phyloP scores from a whole-genome alignment of 345 rosid species.

The Clausena lansium region DNA sequence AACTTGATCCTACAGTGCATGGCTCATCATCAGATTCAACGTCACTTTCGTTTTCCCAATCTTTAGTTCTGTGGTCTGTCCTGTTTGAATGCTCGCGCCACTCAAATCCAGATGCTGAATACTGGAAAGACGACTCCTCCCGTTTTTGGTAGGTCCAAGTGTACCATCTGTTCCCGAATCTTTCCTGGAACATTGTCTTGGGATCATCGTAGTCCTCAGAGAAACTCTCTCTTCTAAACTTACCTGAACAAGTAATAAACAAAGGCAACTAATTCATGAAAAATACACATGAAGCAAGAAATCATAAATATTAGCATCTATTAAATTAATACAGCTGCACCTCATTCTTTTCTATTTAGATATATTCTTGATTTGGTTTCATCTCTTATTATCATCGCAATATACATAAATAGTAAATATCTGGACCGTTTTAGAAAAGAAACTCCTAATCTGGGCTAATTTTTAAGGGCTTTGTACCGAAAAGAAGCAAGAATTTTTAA shows the following conservation, averaged over 20 bases:
- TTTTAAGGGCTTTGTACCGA: neutral
- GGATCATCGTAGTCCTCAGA: constrained; percentile 43
- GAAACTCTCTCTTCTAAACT: constrained; percentile 38
- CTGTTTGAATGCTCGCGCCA: constrained; percentile 56
- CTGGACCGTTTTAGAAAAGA: neutral
- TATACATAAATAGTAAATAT: neutral
- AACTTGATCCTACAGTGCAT: constrained; percentile 42
- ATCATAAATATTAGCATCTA: neutral
- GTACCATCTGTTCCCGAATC: constrained; percentile 52
- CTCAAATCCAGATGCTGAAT: constrained; percentile 44
- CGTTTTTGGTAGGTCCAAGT: constrained; percentile 38
- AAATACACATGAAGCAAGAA: neutral
- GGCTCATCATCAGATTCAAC: constrained; percentile 42
- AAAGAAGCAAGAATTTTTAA: neutral
- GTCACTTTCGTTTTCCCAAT: constrained; percentile 42
- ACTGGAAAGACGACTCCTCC: constrained; percentile 24
- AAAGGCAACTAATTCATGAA: neutral
- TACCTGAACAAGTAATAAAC: constrained; percentile 34
- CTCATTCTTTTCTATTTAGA: neutral
- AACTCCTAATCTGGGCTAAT: neutral
- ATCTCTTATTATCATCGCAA: neutral
- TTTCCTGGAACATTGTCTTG: constrained; percentile 37
- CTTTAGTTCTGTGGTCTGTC: constrained; percentile 38
- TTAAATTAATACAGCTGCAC: neutral
- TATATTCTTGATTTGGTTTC: neutral